Evolutionary conservation across 805 yeast species (phyloP).

Genomic region (Kuraishia ogatae): DNA sequence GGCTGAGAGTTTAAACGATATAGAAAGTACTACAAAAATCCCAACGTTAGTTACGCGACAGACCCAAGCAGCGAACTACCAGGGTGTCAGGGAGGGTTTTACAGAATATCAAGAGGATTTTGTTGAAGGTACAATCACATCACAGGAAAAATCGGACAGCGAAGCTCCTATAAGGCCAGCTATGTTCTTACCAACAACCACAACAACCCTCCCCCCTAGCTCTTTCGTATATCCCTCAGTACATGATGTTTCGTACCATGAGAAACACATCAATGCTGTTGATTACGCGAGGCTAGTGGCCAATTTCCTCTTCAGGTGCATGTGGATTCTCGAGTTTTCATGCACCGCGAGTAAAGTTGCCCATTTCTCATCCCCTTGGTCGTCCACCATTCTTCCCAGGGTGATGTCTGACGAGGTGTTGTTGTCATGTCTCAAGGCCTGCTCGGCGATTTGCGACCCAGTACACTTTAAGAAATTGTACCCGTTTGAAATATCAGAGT

Average conservation of each 20-base stretch:
- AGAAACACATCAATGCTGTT: not conserved
- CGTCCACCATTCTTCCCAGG: slow-evolving; percentile 1
- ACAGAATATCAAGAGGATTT: not conserved
- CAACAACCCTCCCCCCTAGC: not conserved
- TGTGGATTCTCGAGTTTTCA: slow-evolving; percentile 3
- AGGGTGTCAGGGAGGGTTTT: not conserved
- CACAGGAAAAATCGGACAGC: not conserved
- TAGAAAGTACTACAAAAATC: not conserved
- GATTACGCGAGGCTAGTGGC: not conserved
- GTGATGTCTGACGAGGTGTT: slow-evolving; percentile 1
- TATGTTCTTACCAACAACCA: too few species aligned
- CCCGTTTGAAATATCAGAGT: not conserved
- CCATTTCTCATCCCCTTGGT: slow-evolving; percentile 12
- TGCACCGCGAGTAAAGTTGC: slow-evolving; percentile 4
- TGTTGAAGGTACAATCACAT: not conserved
- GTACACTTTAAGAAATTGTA: not conserved
- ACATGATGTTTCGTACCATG: not conserved
- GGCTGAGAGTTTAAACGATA: slow-evolving; percentile 1
- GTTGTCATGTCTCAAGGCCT: not conserved
- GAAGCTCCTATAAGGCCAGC: not conserved
- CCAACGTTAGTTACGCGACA: not conserved
- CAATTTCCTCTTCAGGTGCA: not conserved
- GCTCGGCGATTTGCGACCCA: slow-evolving; percentile 1
- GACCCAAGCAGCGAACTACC: not conserved
- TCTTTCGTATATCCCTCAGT: not conserved